Conservation (phyloP, 108 stramenopile genomes). For the Parietichytrium sp. region DNA sequence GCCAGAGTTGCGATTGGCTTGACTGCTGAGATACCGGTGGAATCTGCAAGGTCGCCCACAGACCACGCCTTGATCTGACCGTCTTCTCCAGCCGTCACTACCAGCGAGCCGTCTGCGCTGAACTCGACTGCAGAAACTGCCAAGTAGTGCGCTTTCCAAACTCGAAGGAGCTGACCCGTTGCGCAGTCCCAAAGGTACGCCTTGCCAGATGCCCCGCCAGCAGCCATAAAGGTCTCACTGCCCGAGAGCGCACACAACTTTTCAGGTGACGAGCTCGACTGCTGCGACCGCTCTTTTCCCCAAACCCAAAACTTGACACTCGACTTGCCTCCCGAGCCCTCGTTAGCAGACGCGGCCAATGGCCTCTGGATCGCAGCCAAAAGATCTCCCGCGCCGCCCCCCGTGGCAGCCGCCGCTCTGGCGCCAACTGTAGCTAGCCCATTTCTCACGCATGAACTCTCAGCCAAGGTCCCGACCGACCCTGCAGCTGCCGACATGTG, state of each 20-base stretch:
- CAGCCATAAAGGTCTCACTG: not conserved
- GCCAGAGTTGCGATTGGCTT: not conserved
- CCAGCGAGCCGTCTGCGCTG: not conserved
- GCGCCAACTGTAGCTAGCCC: constrained; percentile 26
- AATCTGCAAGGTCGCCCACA: not conserved
- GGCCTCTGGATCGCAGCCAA: constrained; percentile 33
- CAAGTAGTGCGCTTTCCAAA: constrained; percentile 28
- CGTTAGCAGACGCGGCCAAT: too few relatives aligned
- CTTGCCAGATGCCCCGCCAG: not conserved
- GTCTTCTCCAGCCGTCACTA: constrained; percentile 8
- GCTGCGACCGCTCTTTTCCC: not conserved
- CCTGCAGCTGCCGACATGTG: not conserved
- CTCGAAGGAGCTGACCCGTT: not conserved
- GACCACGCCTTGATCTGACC: not conserved
- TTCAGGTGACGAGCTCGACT: not conserved
- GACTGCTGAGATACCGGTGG: not conserved
- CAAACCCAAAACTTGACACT: constrained; percentile 25
- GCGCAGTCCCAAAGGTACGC: not conserved
- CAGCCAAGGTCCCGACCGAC: not conserved
- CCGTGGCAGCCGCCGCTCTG: not conserved
- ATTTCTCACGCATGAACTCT: not conserved
- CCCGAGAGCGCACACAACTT: constrained; percentile 10
- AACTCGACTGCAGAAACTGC: not conserved
- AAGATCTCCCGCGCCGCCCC: not conserved
- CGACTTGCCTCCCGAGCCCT: not conserved